Conservation (phyloP, 768 basidiomycete genomes). For the Suillus cothurnatus region DNA sequence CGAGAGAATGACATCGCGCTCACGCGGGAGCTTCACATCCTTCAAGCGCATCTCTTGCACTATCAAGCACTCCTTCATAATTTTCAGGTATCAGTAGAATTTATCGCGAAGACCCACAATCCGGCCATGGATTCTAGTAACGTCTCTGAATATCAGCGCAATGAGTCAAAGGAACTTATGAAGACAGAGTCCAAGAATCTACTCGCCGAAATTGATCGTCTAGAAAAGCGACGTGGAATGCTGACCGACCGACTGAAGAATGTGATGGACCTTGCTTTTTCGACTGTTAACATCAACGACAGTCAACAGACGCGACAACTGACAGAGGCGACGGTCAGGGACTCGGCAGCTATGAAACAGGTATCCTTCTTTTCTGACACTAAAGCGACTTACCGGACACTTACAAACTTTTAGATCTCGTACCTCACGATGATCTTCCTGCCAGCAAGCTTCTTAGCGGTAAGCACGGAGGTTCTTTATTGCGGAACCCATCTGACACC, state of each 20-base stretch:
- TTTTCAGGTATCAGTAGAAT: conserved; percentile 51
- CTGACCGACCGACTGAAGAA: conserved; percentile 33
- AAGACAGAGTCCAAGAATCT: conserved; percentile 51
- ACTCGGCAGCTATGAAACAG: conserved; percentile 44
- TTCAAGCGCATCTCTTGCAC: conserved; percentile 61
- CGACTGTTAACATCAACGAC: conserved; percentile 59
- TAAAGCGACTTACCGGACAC: conserved; percentile 25
- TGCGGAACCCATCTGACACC: neutral
- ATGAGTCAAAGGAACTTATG: conserved; percentile 38
- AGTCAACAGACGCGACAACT: conserved; percentile 53
- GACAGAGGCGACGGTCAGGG: conserved; percentile 45
- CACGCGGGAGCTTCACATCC: conserved; percentile 55
- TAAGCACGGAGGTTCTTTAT: conserved; percentile 13
- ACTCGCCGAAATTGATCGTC: conserved; percentile 50
- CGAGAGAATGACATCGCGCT: conserved; percentile 40
- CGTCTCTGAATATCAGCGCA: conserved; percentile 15
- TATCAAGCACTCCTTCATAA: conserved; percentile 55
- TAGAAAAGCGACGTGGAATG: conserved; percentile 40
- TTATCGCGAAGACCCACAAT: conserved; percentile 50
- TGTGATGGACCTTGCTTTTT: conserved; percentile 47
- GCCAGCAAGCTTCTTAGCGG: conserved; percentile 49
- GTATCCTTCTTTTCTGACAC: conserved; percentile 15
- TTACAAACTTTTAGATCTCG: conserved; percentile 27
- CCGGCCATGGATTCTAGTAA: conserved; percentile 43
- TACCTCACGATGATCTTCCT: conserved; percentile 68